Evolutionary conservation across 2,329 filamentous ascomycete species (phyloP).

Genomic region (Calonectria montana): DNA sequence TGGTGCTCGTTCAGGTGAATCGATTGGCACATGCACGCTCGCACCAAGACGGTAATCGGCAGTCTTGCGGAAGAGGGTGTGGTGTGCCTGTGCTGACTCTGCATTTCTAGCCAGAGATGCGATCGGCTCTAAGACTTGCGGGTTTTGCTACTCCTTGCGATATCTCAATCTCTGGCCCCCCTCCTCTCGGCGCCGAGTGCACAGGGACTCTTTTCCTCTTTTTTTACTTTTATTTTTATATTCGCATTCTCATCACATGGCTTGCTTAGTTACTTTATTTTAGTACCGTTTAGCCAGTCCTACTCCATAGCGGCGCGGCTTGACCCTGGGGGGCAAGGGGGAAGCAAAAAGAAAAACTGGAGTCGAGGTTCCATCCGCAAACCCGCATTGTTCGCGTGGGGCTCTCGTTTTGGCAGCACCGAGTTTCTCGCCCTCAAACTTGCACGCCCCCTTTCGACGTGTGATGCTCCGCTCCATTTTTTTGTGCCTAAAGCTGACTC

Average conservation of each 20-base stretch:
- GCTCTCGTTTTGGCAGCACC: slow-evolving; percentile 2
- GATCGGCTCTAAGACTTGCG: not conserved
- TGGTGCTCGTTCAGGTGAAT: not conserved
- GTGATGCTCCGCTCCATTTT: not conserved
- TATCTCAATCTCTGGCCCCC: not conserved
- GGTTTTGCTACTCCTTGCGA: not conserved
- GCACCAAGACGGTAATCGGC: slow-evolving; percentile 5
- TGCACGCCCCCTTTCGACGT: not conserved
- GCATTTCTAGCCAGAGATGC: not conserved
- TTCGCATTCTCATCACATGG: not conserved
- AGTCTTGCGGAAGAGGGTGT: not conserved
- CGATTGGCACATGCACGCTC: slow-evolving; percentile 19
- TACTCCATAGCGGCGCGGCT: not conserved
- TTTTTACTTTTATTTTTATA: not conserved
- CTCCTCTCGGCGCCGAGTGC: too few species aligned
- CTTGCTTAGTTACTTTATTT: not conserved
- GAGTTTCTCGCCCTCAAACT: slow-evolving; percentile 1
- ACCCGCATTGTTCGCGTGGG: slow-evolving; percentile 18
- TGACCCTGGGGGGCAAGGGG: slow-evolving; percentile 16
- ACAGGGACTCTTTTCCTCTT: not conserved
- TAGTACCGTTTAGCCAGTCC: not conserved
- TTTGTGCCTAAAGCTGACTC: slow-evolving; percentile 9
- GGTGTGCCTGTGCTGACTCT: not conserved
- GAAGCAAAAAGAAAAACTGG: not conserved
- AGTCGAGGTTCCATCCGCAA: not conserved